Evolutionary conservation across 2,329 filamentous ascomycete genomes (phyloP), one percentile per base, ranked within the genome.

Genomic region (Gremmenia infestans): DNA sequence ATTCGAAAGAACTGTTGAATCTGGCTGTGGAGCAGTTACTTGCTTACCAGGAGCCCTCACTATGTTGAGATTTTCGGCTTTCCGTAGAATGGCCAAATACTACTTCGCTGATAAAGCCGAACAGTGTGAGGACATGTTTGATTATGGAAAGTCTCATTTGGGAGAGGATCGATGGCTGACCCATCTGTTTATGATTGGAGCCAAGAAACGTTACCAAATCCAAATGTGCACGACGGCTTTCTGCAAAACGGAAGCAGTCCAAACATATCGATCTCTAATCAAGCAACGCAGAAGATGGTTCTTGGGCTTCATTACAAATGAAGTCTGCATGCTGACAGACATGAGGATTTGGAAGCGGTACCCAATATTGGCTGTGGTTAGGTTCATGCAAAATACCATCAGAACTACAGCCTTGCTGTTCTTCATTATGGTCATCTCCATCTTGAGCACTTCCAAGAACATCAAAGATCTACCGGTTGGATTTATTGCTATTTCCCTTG

Each of bases 241-340:
- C 71, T 97, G 94, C 81, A 97, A 97, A 74, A 97, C 94, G 0
- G 93, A 97, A 72, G 93, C 94, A 23, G 93, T 97, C 17, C 91
- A 96, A 73, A 91, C 88, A 2, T 92, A 92, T 72, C 76, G 76
- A 55, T 91, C 88, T 65, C 81, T 99, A 48, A 79, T 97, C 70
- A 97, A 97, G 78, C 94, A 99, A 76, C 86, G 94, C 58, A 87
- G 93, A 54, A 83, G 94, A 69, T 99, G 94, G 94, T 97, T 97
- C 71, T 79, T 97, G 45, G 93, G 93, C 32, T 97, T 96, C 73
- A 92, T 97, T 74, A 97, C 93, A 15, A 99, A 99, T 72, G 93
- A 97, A 72, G 93, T 91, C 7, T 97, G 92, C 75, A 97, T 97
- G 94, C 78, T 99, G 74, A 97, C 94, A 1, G 93, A 97, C 73